Conservation (phyloP, 495 filamentous ascomycete genomes). For the Lindgomyces ingoldianus region DNA sequence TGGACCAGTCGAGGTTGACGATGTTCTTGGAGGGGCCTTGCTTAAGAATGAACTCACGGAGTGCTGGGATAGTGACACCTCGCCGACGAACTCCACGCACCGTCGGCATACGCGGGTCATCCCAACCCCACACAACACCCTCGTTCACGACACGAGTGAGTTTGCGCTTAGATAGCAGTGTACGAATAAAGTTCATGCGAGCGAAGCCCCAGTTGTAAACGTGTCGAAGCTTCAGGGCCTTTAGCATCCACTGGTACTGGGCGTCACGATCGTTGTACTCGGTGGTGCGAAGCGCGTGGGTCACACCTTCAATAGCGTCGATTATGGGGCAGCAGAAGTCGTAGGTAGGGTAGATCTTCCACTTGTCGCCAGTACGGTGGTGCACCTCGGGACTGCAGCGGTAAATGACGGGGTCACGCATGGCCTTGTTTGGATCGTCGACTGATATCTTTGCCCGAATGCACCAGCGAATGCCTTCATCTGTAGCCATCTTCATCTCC, state of each 20-base stretch:
- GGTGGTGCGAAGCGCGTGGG: conserved; percentile 90
- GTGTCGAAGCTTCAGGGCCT: conserved; percentile 77
- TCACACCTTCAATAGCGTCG: conserved; percentile 87
- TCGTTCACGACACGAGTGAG: conserved; percentile 88
- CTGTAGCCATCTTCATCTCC: conserved; percentile 81
- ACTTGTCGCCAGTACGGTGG: conserved; percentile 83
- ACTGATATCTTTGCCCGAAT: conserved; percentile 87
- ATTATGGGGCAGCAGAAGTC: conserved; percentile 92
- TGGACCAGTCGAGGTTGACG: conserved; percentile 85
- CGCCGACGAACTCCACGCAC: conserved; percentile 83
- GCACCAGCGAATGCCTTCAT: conserved; percentile 76
- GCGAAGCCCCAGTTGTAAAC: conserved; percentile 98
- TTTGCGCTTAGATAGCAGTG: conserved; percentile 91
- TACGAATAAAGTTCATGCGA: conserved; percentile 92
- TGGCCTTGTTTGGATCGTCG: conserved; percentile 79
- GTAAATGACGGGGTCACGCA: conserved; percentile 94
- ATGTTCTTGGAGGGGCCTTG: conserved; percentile 89
- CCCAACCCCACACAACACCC: conserved; percentile 88
- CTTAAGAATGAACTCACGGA: conserved; percentile 89
- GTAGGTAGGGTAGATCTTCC: conserved; percentile 97
- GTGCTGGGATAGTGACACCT: conserved; percentile 87
- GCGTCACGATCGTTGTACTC: conserved; percentile 98
- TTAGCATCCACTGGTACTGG: conserved; percentile 95
- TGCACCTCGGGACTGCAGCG: conserved; percentile 79
- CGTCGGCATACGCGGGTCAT: conserved; percentile 92